A percentile compares a stretch with the other conserved stretches of the same genome.
These are phyloP conservation scores for Multifurca ochricompacta DNA, from an alignment of 768 basidiomycete genomes.

Conservation along the genomic window DNA sequence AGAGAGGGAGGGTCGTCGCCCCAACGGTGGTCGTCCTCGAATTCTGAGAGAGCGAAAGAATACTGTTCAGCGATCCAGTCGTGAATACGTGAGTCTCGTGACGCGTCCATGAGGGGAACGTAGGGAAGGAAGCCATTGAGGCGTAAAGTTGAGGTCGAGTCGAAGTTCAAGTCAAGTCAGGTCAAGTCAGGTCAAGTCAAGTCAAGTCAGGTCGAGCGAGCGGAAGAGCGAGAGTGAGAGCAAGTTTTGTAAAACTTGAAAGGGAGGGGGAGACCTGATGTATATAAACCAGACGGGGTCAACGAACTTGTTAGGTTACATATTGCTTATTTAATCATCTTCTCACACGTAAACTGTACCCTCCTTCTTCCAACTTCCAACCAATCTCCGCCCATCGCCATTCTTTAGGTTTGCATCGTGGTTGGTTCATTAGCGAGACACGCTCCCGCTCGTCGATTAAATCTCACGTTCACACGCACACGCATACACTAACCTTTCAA, in stretches of 20 bases:
- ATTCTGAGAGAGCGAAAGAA: slow-evolving; percentile 19
- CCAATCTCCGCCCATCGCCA: slow-evolving; percentile 17
- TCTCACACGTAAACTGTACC: slow-evolving; percentile 17
- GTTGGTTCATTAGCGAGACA: slow-evolving; percentile 6
- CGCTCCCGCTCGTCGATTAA: slow-evolving; percentile 6
- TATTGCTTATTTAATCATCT: background rate
- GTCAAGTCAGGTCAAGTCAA: too few species aligned
- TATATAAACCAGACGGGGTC: slow-evolving; percentile 11
- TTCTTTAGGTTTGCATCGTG: slow-evolving; percentile 13
- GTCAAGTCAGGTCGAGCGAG: too few species aligned
- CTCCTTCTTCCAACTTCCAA: slow-evolving; percentile 14
- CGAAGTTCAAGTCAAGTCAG: background rate
- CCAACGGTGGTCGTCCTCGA: slow-evolving; percentile 6
- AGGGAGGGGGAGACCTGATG: background rate
- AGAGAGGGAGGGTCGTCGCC: slow-evolving; percentile 18
- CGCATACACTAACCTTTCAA: too few species aligned
- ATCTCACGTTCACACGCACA: background rate
- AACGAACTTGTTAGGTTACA: slow-evolving; percentile 7
- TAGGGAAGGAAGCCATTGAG: slow-evolving; percentile 15
- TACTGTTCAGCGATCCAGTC: slow-evolving; percentile 22
- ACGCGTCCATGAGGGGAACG: slow-evolving; percentile 17
- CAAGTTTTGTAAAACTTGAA: background rate
- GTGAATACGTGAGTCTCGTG: slow-evolving; percentile 21
- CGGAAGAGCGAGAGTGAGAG: slow-evolving; percentile 9
- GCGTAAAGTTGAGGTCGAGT: background rate